Evolutionary conservation across 2,329 filamentous ascomycete species (phyloP), one percentile per base, ranked within the genome.

Genomic region (Fusarium veterinarium): DNA sequence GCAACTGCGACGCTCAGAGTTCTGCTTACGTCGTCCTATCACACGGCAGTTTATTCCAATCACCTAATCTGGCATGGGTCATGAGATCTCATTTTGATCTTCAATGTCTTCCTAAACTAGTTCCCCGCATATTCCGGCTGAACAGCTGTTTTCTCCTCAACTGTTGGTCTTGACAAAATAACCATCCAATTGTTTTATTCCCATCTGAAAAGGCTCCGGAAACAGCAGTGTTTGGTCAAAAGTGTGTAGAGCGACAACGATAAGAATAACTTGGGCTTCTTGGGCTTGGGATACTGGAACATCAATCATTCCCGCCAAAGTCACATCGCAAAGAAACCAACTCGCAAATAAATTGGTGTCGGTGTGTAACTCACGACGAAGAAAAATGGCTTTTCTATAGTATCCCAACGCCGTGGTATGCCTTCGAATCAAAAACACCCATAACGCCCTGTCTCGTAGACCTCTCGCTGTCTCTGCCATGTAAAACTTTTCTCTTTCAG

Each of bases 351-450:
- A 42, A 44, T 64, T 48, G 59, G 23, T 57, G 62, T 65, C 49
- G 61, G 28, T 71, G 61, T 67, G 67, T 33, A 60, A 42, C 71
- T 70, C 46, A 41, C 69, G 69, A 69, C 68, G 64, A 72, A 72
- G 69, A 72, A 72, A 60, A 64, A 69, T 69, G 65, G 45, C 56
- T 58, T 67, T 60, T 73, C 67, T 73, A 62, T 67, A 71, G 67
- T 73, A 71, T 73, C 67, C 71, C 71, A 73, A 73, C 59, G 71
- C 71, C 71, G 70, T 73, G 71, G 71, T 73, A 73, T 73, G 71
- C 71, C 71, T 73, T 73, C 70, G 67, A 73, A 73, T 61, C 70
- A 73, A 69, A 71, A 73, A 73, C 71, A 73, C 71, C 71, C 70
- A 71, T 60, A 73, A 73, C 71, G 71, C 71, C 71, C 70, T 69